Evolutionary conservation across 1,139 yeast species (phyloP).

Genomic region (Kurtzmaniella quercitrusa): DNA sequence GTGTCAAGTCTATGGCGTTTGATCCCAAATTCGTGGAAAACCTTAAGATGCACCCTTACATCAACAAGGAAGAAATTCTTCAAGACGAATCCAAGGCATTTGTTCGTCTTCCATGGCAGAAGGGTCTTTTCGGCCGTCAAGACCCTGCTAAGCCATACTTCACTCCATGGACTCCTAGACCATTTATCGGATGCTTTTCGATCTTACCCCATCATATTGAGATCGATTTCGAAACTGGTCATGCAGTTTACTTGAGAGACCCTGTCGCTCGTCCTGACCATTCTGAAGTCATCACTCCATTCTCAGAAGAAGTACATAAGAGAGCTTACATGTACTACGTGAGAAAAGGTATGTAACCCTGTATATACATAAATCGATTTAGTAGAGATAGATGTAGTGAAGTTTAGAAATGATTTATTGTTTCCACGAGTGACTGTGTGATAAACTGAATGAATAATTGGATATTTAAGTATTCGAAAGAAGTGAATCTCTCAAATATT

Average conservation of each 20-base stretch:
- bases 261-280: conserved; percentile 98
- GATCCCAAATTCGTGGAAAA: conserved; percentile 55
- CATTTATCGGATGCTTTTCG: conserved; percentile 89
- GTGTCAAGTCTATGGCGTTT: conserved; percentile 33
- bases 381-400: not conserved
- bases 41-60: conserved; percentile 43
- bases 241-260: conserved; percentile 91
- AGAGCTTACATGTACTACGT: conserved; percentile 95
- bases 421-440: too few relatives aligned
- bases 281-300: conserved; percentile 93
- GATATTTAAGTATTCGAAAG: too few relatives aligned
- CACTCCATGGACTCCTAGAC: conserved; percentile 96
- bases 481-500: too few relatives aligned
- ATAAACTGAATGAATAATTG: too few relatives aligned
- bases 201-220: conserved; percentile 90
- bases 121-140: conserved; percentile 71
- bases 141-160: conserved; percentile 78
- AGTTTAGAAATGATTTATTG: too few relatives aligned
- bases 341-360: conserved; percentile 61
- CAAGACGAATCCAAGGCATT: conserved; percentile 53
- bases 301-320: conserved; percentile 78
- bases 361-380: conserved; percentile 6
- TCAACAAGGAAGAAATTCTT: conserved; percentile 49
- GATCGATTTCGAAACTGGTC: conserved; percentile 85
- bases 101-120: conserved; percentile 70